Conservation (phyloP, 2,329 filamentous ascomycete species). For the Aspergillus sp. region DNA sequence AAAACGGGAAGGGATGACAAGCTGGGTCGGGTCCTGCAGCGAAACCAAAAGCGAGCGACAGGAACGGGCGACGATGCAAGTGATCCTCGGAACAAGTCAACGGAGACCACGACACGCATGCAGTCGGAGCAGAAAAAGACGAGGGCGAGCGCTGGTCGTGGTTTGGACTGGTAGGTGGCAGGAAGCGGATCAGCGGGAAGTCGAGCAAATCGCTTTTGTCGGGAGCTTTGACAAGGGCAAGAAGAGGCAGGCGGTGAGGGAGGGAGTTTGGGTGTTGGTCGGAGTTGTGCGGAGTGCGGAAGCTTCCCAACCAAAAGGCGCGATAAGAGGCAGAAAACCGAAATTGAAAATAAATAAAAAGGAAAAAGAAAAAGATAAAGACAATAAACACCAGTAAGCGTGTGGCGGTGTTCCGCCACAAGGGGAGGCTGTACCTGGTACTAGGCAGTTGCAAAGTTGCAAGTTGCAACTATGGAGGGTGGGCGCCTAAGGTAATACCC, state of each 20-base stretch:
- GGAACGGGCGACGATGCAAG: slow-evolving; percentile 19
- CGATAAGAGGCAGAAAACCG: neutral
- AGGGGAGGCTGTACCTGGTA: slow-evolving; percentile 9
- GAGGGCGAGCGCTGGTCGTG: neutral
- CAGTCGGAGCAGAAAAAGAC: slow-evolving; percentile 23
- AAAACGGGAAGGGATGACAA: slow-evolving; percentile 13
- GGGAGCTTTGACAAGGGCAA: slow-evolving; percentile 23
- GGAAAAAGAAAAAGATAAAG: neutral
- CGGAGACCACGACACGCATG: slow-evolving; percentile 28
- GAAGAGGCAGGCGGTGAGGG: slow-evolving; percentile 27
- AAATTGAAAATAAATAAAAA: neutral
- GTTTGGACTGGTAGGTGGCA: slow-evolving; percentile 29
- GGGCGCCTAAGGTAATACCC: slow-evolving; percentile 7
- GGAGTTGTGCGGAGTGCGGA: too few relatives aligned
- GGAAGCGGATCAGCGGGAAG: slow-evolving; percentile 30
- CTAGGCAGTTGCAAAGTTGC: neutral
- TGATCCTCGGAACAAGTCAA: slow-evolving; percentile 19
- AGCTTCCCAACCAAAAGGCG: neutral
- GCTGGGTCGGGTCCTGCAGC: slow-evolving; percentile 18
- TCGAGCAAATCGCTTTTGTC: slow-evolving; percentile 26
- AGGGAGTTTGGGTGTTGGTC: too few relatives aligned
- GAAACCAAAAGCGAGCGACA: slow-evolving; percentile 13
- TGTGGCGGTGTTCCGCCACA: slow-evolving; percentile 18
- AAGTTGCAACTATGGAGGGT: neutral
- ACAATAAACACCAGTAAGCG: neutral